phyloP scores from a whole-genome alignment of 116 monocot genomes.

The Cymodocea nodosa region DNA sequence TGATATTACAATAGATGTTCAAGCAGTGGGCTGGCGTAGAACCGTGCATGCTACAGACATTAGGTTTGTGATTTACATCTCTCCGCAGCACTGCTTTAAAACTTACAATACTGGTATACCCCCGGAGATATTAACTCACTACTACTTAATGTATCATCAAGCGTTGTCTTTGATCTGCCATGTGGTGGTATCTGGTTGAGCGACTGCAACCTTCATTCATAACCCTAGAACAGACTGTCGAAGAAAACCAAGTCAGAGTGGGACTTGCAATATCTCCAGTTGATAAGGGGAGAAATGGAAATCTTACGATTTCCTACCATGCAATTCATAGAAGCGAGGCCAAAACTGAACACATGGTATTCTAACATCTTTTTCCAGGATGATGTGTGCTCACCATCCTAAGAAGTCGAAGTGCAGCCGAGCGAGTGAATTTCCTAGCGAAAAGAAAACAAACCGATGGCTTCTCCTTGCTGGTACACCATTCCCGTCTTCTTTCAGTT shows the following conservation, averaged over 20 bases:
- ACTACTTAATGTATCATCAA: no score
- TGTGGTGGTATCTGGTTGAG: no score
- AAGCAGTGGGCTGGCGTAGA: no score
- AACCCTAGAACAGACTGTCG: constrained; percentile 6
- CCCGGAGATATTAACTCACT: no score
- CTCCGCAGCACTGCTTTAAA: no score
- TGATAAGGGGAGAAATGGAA: not conserved
- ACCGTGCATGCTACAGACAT: no score
- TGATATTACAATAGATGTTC: no score
- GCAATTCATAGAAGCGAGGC: not conserved
- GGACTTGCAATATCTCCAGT: not conserved
- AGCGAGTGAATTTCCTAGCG: constrained; percentile 78
- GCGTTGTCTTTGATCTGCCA: not conserved
- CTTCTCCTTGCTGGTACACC: constrained; percentile 69
- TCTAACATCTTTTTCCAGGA: not conserved
- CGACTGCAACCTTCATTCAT: no score
- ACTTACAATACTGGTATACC: no score
- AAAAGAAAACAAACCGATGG: constrained; percentile 87
- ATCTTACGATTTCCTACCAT: not conserved
- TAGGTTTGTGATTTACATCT: no score
- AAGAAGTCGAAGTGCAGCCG: constrained; percentile 71
- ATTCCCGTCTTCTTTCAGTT: constrained; percentile 86
- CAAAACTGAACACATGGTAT: not conserved
- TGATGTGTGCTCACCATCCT: constrained; percentile 29
- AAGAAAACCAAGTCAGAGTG: not conserved